Evolutionary conservation across 345 rosid species (phyloP).

Genomic region (Anastatica hierochuntica): DNA sequence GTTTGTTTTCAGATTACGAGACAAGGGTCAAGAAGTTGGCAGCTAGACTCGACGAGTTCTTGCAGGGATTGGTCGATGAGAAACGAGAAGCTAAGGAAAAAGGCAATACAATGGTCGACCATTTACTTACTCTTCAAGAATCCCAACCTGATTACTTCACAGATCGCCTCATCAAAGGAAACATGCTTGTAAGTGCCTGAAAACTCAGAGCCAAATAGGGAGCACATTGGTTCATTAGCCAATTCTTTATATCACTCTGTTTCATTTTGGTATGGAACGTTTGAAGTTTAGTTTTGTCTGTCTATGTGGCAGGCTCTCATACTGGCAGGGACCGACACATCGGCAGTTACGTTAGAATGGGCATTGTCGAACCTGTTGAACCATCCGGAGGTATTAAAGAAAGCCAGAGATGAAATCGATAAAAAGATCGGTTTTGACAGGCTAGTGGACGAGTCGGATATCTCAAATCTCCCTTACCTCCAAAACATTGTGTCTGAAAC

Average conservation of each 20-base stretch:
- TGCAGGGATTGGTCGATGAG: slow-evolving; percentile 43
- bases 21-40: slow-evolving; percentile 21
- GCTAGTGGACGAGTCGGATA: slow-evolving; percentile 29
- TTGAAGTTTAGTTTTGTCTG: not conserved
- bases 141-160: slow-evolving; percentile 36
- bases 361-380: slow-evolving; percentile 35
- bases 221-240: not conserved
- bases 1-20: slow-evolving; percentile 25
- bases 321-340: slow-evolving; percentile 37
- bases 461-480: slow-evolving; percentile 31
- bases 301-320: slow-evolving; percentile 25
- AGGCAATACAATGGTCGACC: slow-evolving; percentile 33
- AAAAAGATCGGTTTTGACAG: slow-evolving; percentile 14
- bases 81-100: slow-evolving; percentile 12
- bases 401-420: slow-evolving; percentile 28
- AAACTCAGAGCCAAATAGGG: not conserved
- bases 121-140: slow-evolving; percentile 38
- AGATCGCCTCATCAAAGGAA: slow-evolving; percentile 41
- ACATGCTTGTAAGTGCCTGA: slow-evolving; percentile 15
- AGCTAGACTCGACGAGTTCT: slow-evolving; percentile 24
- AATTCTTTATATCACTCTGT: too few species aligned
- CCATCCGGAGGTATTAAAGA: slow-evolving; percentile 26
- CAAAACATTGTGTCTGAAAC: slow-evolving; percentile 35
- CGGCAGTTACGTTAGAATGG: slow-evolving; percentile 41
- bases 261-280: not conserved